These are phyloP conservation scores for Eucalyptus polyanthemos DNA, from an alignment of 345 rosid species.

Conservation along the genomic window DNA sequence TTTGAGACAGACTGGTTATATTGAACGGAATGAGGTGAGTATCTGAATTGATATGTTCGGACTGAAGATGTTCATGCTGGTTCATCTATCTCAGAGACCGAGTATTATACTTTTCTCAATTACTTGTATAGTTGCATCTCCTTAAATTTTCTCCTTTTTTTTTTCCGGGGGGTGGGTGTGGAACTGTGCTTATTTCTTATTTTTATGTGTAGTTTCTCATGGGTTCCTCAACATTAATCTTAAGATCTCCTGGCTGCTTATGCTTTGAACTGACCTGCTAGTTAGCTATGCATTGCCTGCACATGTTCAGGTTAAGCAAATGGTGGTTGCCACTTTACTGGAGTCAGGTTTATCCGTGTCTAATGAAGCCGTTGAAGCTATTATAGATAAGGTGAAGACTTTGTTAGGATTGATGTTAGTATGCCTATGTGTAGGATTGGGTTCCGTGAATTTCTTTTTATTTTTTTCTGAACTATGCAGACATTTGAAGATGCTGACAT, in stretches of 20 bases:
- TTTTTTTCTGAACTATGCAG: slow-evolving; percentile 2
- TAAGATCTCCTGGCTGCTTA: not conserved
- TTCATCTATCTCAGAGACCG: not conserved
- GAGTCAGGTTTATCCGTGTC: slow-evolving; percentile 87
- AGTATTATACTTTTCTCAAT: not conserved
- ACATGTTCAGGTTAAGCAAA: slow-evolving; percentile 50
- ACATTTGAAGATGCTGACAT: slow-evolving; percentile 45
- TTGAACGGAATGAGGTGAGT: slow-evolving; percentile 73
- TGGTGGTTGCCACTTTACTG: slow-evolving; percentile 89
- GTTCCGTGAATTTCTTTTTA: not conserved
- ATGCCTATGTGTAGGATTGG: not conserved
- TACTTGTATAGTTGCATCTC: not conserved
- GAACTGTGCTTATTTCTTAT: not conserved
- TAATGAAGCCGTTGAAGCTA: slow-evolving; percentile 69
- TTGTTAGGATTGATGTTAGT: not conserved
- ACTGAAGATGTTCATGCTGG: not conserved
- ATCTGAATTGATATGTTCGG: not conserved
- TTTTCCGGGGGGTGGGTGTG: too few species aligned
- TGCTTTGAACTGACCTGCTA: not conserved
- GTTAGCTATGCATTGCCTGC: not conserved
- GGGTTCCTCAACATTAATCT: not conserved
- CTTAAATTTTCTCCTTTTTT: not conserved
- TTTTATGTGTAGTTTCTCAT: not conserved
- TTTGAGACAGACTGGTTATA: slow-evolving; percentile 85
- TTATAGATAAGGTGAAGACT: slow-evolving; percentile 62